phyloP scores from a whole-genome alignment of 352 stramenopile species.

The Blastocystis sp. region DNA sequence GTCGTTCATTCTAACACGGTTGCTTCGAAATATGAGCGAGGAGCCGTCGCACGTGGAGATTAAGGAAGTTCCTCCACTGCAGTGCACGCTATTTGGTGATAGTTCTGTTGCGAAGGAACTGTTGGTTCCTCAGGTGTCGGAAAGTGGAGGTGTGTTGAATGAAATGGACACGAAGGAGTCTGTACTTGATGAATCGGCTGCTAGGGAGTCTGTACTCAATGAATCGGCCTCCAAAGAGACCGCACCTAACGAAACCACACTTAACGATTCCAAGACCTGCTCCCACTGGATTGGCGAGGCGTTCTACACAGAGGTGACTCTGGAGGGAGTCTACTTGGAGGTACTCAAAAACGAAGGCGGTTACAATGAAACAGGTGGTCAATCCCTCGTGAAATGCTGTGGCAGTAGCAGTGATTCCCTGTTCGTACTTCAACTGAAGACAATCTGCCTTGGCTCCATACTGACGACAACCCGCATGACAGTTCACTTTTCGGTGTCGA shows the following conservation, averaged over 20 bases:
- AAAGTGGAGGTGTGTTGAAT: not conserved
- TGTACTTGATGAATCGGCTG: not conserved
- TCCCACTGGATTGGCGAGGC: not conserved
- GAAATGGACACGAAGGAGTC: not conserved
- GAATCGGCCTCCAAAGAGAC: not conserved
- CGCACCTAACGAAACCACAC: not conserved
- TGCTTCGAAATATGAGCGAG: constrained; percentile 13
- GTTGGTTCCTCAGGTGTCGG: not conserved
- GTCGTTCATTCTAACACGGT: not conserved
- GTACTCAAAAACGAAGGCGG: constrained; percentile 9
- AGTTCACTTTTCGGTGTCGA: not conserved
- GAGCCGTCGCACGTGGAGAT: too few species aligned
- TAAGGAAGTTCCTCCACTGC: too few species aligned
- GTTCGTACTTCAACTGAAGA: not conserved
- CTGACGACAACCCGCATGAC: not conserved
- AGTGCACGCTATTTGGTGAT: not conserved
- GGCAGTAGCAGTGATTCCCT: not conserved
- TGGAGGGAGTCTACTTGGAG: not conserved
- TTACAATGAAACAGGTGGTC: not conserved
- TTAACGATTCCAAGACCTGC: not conserved
- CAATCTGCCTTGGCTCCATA: not conserved
- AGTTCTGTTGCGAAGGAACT: not conserved
- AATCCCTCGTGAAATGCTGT: not conserved
- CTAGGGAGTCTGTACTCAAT: not conserved
- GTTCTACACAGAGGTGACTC: not conserved